Percentiles rank a stretch among this genome's conserved stretches.
phyloP scores from a whole-genome alignment of 768 basidiomycete genomes.

The Xanthoconium stramineum region DNA sequence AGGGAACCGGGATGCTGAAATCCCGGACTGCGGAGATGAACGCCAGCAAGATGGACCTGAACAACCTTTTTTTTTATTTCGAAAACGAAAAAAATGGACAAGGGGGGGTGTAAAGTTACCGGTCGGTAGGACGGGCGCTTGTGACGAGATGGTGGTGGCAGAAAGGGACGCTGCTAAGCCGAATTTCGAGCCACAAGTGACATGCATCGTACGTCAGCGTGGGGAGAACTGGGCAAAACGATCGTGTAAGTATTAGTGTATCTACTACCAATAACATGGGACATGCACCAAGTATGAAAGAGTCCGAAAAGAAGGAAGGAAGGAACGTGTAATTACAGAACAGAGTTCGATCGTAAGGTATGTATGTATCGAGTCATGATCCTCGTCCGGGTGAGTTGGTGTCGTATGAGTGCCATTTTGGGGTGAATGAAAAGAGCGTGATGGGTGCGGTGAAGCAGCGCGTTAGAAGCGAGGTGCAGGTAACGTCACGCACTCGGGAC shows the following conservation, averaged over 20 bases:
- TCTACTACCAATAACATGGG: slow-evolving; percentile 17
- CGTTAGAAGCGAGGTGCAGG: slow-evolving; percentile 7
- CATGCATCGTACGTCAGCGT: neutral
- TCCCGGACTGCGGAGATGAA: neutral
- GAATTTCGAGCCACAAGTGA: neutral
- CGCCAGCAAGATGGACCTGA: neutral
- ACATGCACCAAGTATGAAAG: slow-evolving; percentile 4
- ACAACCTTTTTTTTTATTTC: neutral
- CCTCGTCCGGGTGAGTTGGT: slow-evolving; percentile 22
- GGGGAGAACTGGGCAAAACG: neutral
- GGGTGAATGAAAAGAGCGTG: slow-evolving; percentile 21
- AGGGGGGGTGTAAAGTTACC: neutral
- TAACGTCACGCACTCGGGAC: slow-evolving; percentile 19
- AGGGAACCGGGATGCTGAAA: neutral
- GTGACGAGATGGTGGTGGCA: neutral
- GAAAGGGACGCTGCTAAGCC: neutral
- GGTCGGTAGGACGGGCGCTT: neutral
- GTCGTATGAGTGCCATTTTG: slow-evolving; percentile 29
- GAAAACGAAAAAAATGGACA: neutral
- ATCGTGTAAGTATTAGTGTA: slow-evolving; percentile 14
- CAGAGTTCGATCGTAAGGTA: slow-evolving; percentile 13
- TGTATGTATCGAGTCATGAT: slow-evolving; percentile 25
- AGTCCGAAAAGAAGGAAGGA: neutral
- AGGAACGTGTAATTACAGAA: slow-evolving; percentile 23
- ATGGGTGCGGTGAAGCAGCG: slow-evolving; percentile 6